phyloP scores from a whole-genome alignment of 257 asterid genomes.

The Dorcoceras hygrometricum region DNA sequence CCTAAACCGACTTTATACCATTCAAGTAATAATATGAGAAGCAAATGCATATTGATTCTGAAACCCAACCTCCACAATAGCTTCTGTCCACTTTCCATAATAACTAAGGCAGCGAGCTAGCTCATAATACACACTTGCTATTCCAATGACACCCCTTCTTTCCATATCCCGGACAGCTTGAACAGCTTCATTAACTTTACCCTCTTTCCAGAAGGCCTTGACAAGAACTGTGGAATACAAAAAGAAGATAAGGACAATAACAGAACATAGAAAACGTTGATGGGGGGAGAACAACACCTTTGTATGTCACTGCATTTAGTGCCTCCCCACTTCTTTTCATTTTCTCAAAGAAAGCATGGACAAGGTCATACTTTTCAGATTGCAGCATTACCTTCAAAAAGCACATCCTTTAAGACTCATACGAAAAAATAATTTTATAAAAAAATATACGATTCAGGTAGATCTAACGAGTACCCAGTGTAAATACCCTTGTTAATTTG shows the following conservation, averaged over 20 bases:
- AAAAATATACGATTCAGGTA: conserved; percentile 19
- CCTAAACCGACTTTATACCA: not conserved
- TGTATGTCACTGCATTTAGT: conserved; percentile 74
- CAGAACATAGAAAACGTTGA: conserved; percentile 17
- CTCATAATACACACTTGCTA: conserved; percentile 81
- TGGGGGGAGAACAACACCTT: conserved; percentile 47
- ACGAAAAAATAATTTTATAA: conserved; percentile 23
- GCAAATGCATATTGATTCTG: conserved; percentile 14
- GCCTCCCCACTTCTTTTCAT: conserved; percentile 87
- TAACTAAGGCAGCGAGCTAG: conserved; percentile 96
- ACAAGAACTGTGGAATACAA: conserved; percentile 67
- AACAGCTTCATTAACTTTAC: conserved; percentile 76
- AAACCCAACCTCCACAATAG: conserved; percentile 65
- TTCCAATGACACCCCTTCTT: conserved; percentile 78
- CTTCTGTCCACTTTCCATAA: conserved; percentile 84
- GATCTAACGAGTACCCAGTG: conserved; percentile 2
- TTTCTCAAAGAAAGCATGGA: conserved; percentile 61
- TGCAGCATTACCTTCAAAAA: conserved; percentile 85
- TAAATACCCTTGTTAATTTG: conserved; percentile 2
- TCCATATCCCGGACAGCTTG: conserved; percentile 91
- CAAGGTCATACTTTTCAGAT: conserved; percentile 70
- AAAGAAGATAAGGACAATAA: conserved; percentile 20
- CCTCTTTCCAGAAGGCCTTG: conserved; percentile 84
- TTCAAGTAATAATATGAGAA: not conserved
- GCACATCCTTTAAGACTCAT: conserved; percentile 31